Percentiles rank a stretch among this genome's conserved stretches.
phyloP scores from a whole-genome alignment of 805 yeast genomes.

The Metschnikowia proteae region DNA sequence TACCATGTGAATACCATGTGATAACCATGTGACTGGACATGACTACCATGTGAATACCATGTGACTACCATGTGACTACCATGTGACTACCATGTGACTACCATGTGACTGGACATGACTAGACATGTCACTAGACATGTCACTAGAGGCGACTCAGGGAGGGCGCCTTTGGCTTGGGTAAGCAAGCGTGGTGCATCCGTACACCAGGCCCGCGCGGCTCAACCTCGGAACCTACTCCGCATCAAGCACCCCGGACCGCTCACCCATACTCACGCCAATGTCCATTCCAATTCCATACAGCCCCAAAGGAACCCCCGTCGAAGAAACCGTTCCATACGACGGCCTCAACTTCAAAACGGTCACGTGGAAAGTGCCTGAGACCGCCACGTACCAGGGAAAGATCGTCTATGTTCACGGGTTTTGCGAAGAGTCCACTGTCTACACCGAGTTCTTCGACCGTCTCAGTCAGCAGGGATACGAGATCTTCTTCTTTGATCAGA shows the following conservation, averaged over 20 bases:
- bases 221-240: neutral
- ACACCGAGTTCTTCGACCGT: constrained; percentile 51
- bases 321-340: constrained; percentile 30
- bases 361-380: constrained; percentile 38
- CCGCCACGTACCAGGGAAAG: constrained; percentile 44
- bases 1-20: too few species aligned
- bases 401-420: constrained; percentile 69
- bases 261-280: neutral
- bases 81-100: too few species aligned
- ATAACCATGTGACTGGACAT: too few species aligned
- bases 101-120: too few species aligned
- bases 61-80: too few species aligned
- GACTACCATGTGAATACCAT: too few species aligned
- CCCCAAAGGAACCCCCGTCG: constrained; percentile 28
- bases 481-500: constrained; percentile 64
- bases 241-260: neutral
- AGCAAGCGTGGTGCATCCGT: neutral
- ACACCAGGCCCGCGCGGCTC: neutral
- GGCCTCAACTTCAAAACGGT: constrained; percentile 41
- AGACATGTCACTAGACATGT: too few species aligned
- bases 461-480: constrained; percentile 56
- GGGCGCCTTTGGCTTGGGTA: too few species aligned
- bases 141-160: too few species aligned
- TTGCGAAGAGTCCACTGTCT: constrained; percentile 52
- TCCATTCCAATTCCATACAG: constrained; percentile 29